Conservation (phyloP, 2,329 filamentous ascomycete species). For the Aspergillus unguis region DNA sequence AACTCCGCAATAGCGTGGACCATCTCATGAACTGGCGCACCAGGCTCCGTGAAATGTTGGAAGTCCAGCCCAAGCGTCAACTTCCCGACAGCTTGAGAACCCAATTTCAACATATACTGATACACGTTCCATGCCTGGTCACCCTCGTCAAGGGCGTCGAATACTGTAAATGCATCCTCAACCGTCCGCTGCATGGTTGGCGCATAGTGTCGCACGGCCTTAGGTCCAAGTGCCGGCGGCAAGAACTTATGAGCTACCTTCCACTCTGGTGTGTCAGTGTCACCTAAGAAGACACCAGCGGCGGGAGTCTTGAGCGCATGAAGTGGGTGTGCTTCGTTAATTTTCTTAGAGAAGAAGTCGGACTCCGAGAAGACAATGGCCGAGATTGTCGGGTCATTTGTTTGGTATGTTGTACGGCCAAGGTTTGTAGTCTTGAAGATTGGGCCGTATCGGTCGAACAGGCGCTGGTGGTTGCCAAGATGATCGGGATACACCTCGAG, state of each 20-base stretch:
- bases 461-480: conserved; percentile 55
- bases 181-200: conserved; percentile 57
- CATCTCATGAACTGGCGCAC: conserved; percentile 53
- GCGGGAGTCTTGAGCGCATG: conserved; percentile 24
- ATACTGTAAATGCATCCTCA: conserved; percentile 49
- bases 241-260: conserved; percentile 59
- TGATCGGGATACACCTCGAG: conserved; percentile 58
- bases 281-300: conserved; percentile 34
- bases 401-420: conserved; percentile 50
- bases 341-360: conserved; percentile 55
- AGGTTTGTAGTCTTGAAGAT: conserved; percentile 54
- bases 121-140: conserved; percentile 49
- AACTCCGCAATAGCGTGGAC: conserved; percentile 50
- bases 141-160: conserved; percentile 48
- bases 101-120: conserved; percentile 50
- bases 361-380: conserved; percentile 49
- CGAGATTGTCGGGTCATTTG: conserved; percentile 50
- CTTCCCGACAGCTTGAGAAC: conserved; percentile 44
- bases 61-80: conserved; percentile 46
- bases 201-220: conserved; percentile 60
- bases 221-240: conserved; percentile 57
- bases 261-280: conserved; percentile 34
- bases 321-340: conserved; percentile 36
- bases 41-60: conserved; percentile 40
- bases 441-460: conserved; percentile 54